Evolutionary conservation across 2,329 filamentous ascomycete genomes (phyloP).

Genomic region (Monilinia vaccinii-corymbosi): DNA sequence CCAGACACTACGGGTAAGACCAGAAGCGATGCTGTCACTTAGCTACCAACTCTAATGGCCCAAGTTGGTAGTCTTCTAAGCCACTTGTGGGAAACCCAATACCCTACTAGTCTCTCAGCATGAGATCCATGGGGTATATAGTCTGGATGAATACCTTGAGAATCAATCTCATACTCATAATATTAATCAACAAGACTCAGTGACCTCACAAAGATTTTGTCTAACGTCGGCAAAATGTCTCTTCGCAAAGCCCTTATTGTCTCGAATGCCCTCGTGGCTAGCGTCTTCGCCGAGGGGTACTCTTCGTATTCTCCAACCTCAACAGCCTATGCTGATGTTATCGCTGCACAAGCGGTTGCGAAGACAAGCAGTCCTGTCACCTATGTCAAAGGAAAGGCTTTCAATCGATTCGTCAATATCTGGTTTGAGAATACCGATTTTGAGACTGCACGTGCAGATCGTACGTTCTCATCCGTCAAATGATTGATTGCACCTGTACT

Average conservation of each 20-base stretch:
- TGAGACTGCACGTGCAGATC: conserved; percentile 52
- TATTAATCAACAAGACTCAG: conserved; percentile 19
- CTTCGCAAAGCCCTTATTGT: too few species aligned
- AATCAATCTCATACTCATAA: neutral
- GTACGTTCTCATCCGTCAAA: conserved; percentile 34
- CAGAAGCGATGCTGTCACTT: neutral
- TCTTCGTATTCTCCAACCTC: conserved; percentile 34
- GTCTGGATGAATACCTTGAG: too few species aligned
- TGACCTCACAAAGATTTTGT: conserved; percentile 8
- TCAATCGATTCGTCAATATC: conserved; percentile 63
- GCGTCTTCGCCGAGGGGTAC: conserved; percentile 10
- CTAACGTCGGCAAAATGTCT: too few species aligned
- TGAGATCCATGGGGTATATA: too few species aligned
- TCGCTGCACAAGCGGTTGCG: conserved; percentile 49
- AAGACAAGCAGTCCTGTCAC: conserved; percentile 51
- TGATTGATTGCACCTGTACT: conserved; percentile 20
- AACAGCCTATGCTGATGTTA: conserved; percentile 41
- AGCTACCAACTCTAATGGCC: too few species aligned
- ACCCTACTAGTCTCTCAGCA: too few species aligned
- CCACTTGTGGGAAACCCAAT: too few species aligned
- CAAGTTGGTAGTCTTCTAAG: too few species aligned
- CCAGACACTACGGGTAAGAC: neutral
- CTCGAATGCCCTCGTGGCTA: conserved; percentile 18
- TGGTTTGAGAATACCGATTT: conserved; percentile 74
- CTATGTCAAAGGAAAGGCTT: conserved; percentile 59